Evolutionary conservation across 139 green algal genomes (phyloP).

Genomic region (Picochlorum sp.): DNA sequence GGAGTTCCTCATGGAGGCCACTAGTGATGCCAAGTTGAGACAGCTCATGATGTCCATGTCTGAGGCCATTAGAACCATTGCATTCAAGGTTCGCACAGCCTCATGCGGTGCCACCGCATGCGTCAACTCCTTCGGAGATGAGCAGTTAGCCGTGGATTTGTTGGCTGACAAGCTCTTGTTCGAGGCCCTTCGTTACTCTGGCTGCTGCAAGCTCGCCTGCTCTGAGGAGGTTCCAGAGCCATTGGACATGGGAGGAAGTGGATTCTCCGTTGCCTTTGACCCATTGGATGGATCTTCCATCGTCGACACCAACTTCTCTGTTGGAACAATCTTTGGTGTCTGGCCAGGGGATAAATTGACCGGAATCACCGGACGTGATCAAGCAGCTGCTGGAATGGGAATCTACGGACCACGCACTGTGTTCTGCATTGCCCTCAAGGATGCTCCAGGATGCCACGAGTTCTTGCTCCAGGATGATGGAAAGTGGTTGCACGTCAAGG

Average conservation of each 20-base stretch:
- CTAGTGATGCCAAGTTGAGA: slow-evolving; percentile 77
- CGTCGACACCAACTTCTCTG: slow-evolving; percentile 94
- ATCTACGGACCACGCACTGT: slow-evolving; percentile 88
- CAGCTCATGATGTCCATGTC: slow-evolving; percentile 85
- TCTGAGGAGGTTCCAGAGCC: slow-evolving; percentile 90
- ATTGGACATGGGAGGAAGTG: slow-evolving; percentile 65
- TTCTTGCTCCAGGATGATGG: slow-evolving; percentile 94
- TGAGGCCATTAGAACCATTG: slow-evolving; percentile 86
- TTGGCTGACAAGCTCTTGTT: slow-evolving; percentile 93
- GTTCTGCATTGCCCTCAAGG: slow-evolving; percentile 82
- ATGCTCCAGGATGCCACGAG: slow-evolving; percentile 81
- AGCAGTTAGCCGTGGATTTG: slow-evolving; percentile 91
- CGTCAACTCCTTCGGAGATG: slow-evolving; percentile 91
- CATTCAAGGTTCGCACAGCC: slow-evolving; percentile 88
- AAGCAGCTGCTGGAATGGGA: slow-evolving; percentile 80
- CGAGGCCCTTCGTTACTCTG: slow-evolving; percentile 76
- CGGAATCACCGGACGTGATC: slow-evolving; percentile 68
- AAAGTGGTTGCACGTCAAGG: slow-evolving; percentile 94
- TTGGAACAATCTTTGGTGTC: slow-evolving; percentile 91
- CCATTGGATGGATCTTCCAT: slow-evolving; percentile 90
- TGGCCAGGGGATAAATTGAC: slow-evolving; percentile 79
- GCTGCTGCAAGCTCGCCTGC: slow-evolving; percentile 80
- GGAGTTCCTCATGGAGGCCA: slow-evolving; percentile 83
- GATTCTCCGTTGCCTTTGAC: slow-evolving; percentile 90
- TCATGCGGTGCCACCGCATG: slow-evolving; percentile 78